Evolutionary conservation across 257 asterid species (phyloP).

Genomic region (Lithospermum erythrorhizon): DNA sequence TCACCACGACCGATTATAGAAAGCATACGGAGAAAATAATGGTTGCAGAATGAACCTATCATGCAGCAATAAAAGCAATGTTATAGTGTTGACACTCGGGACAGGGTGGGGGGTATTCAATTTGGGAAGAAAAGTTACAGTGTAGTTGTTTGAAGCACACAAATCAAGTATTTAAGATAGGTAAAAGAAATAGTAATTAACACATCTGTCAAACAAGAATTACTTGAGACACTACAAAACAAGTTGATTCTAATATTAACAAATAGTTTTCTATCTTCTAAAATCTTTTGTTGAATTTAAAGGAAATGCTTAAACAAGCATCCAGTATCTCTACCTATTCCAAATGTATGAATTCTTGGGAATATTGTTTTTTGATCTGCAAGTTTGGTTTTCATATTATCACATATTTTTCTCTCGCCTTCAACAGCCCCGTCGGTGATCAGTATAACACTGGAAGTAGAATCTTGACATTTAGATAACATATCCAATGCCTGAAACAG

Average conservation of each 20-base stretch:
- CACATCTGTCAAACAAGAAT: too few species aligned
- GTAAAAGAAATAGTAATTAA: too few species aligned
- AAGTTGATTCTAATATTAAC: too few species aligned
- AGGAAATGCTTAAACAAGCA: not conserved
- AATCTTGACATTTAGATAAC: constrained; percentile 42
- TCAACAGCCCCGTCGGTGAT: constrained; percentile 91
- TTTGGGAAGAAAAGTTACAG: too few species aligned
- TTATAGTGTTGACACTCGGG: not conserved
- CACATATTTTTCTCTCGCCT: constrained; percentile 76
- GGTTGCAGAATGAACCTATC: constrained; percentile 76
- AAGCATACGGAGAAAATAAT: constrained; percentile 84
- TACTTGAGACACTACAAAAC: too few species aligned
- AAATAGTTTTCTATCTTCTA: not conserved
- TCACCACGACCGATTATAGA: constrained; percentile 63
- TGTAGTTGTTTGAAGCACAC: too few species aligned
- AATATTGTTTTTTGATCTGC: constrained; percentile 27
- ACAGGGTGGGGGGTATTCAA: not conserved
- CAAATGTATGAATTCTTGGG: constrained; percentile 79
- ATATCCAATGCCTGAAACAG: constrained; percentile 60
- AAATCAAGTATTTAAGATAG: too few species aligned
- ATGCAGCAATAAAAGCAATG: not conserved
- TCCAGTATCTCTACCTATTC: constrained; percentile 49
- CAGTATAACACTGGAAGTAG: constrained; percentile 60
- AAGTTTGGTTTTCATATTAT: constrained; percentile 40
- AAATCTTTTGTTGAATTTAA: not conserved